Percentiles rank a stretch among this genome's conserved stretches.
Evolutionary conservation across 495 filamentous ascomycete genomes (phyloP).

Genomic region (Evernia prunastri): DNA sequence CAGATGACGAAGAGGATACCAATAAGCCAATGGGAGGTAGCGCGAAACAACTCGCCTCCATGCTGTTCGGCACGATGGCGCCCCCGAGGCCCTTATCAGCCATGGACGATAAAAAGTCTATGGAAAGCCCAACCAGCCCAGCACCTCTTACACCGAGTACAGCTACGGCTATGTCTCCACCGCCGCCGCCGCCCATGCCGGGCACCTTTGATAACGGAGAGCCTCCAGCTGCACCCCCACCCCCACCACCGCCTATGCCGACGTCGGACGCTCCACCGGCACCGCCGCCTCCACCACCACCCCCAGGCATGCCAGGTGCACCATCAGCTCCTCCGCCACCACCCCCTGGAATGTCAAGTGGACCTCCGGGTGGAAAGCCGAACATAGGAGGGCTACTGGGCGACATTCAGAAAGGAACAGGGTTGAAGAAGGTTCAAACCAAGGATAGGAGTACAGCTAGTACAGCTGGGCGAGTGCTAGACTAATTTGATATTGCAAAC

Average conservation of each 20-base stretch:
- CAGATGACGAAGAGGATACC: conserved; percentile 62
- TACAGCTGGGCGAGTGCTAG: conserved; percentile 65
- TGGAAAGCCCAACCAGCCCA: conserved; percentile 29
- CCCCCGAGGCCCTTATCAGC: conserved; percentile 84
- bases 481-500: conserved; percentile 16
- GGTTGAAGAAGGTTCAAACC: conserved; percentile 74
- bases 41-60: conserved; percentile 86
- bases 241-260: conserved; percentile 38
- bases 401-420: conserved; percentile 71
- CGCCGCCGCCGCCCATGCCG: conserved; percentile 42
- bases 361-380: conserved; percentile 28
- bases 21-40: conserved; percentile 69
- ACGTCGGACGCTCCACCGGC: conserved; percentile 30
- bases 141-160: conserved; percentile 15
- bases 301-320: conserved; percentile 28
- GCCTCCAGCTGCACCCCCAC: conserved; percentile 18
- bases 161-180: conserved; percentile 33
- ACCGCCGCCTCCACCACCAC: conserved; percentile 35
- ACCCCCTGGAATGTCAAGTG: conserved; percentile 36
- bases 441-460: conserved; percentile 70
- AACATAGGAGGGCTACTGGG: conserved; percentile 61
- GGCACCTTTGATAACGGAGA: conserved; percentile 26
- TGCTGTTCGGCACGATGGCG: conserved; percentile 94
- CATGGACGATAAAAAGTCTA: conserved; percentile 61
- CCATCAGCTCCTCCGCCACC: conserved; percentile 47